Conservation (phyloP, 2,329 filamentous ascomycete genomes). For the Dactylonectria macrodidyma region DNA sequence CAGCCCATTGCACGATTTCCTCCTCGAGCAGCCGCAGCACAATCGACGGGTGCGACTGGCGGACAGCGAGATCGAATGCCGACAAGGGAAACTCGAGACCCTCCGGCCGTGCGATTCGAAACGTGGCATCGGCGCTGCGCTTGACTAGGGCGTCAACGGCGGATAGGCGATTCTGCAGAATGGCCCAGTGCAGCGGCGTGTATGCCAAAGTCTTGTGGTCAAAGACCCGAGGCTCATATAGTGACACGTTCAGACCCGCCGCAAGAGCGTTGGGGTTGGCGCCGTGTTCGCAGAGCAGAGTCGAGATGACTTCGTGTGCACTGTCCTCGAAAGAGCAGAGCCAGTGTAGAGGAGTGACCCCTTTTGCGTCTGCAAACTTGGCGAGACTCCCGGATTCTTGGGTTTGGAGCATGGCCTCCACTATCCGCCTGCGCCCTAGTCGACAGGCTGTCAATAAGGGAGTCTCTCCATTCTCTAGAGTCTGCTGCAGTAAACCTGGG, state of each 20-base stretch:
- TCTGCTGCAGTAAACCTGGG: too few relatives aligned
- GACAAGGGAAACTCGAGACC: background rate
- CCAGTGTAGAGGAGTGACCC: background rate
- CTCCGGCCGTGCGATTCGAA: too few relatives aligned
- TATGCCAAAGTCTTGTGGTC: background rate
- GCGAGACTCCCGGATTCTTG: background rate
- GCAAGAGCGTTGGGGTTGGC: background rate
- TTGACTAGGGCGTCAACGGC: background rate
- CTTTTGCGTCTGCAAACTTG: background rate
- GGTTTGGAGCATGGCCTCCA: too few relatives aligned
- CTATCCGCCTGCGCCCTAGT: too few relatives aligned
- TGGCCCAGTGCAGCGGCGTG: constrained; percentile 2
- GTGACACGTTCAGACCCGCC: background rate
- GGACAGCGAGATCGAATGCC: background rate
- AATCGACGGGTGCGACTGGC: background rate
- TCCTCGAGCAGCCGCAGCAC: background rate
- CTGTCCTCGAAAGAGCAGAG: background rate
- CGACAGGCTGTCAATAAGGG: too few relatives aligned
- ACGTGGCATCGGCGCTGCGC: background rate
- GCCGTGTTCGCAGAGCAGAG: background rate
- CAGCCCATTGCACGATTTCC: background rate
- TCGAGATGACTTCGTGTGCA: background rate
- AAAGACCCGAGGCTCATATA: background rate
- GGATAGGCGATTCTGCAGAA: background rate
- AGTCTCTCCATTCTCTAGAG: too few relatives aligned